Evolutionary conservation across 345 rosid species (phyloP).

Genomic region (Brassica carinata): DNA sequence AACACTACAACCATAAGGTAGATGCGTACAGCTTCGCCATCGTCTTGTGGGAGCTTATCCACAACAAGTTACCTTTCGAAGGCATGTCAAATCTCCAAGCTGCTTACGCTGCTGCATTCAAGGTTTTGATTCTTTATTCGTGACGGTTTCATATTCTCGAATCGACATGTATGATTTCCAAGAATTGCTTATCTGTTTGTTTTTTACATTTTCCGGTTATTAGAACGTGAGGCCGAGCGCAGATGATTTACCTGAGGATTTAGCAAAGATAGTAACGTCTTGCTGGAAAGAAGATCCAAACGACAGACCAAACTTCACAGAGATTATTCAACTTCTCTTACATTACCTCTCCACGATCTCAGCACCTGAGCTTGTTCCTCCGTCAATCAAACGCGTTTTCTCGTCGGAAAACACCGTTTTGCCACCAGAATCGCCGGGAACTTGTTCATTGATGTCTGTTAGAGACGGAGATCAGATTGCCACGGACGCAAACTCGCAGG

Average conservation of each 20-base stretch:
- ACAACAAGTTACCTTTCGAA: constrained; percentile 91
- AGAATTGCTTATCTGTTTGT: not conserved
- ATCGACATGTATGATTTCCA: not conserved
- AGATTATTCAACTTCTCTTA: constrained; percentile 80
- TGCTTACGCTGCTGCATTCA: constrained; percentile 98
- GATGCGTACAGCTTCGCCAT: constrained; percentile 95
- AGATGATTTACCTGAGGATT: constrained; percentile 72
- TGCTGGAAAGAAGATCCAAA: constrained; percentile 98
- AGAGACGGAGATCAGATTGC: constrained; percentile 48
- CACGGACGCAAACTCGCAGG: constrained; percentile 12
- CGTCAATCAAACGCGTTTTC: constrained; percentile 48
- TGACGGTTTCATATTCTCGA: too few relatives aligned
- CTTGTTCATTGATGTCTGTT: constrained; percentile 72
- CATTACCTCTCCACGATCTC: constrained; percentile 62
- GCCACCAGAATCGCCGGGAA: constrained; percentile 92
- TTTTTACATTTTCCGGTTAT: constrained; percentile 23
- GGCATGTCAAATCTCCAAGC: constrained; percentile 99
- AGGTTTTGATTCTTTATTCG: constrained; percentile 49
- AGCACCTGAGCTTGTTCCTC: constrained; percentile 58
- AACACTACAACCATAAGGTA: constrained; percentile 94
- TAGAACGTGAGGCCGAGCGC: constrained; percentile 90
- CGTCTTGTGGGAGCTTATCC: constrained; percentile 95
- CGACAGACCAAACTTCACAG: constrained; percentile 75
- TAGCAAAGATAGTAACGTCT: constrained; percentile 77
- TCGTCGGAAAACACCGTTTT: constrained; percentile 56